Base-by-base conservation (phyloP, 2,329 filamentous ascomycete species). In the Clathrospora elynae region DNA sequence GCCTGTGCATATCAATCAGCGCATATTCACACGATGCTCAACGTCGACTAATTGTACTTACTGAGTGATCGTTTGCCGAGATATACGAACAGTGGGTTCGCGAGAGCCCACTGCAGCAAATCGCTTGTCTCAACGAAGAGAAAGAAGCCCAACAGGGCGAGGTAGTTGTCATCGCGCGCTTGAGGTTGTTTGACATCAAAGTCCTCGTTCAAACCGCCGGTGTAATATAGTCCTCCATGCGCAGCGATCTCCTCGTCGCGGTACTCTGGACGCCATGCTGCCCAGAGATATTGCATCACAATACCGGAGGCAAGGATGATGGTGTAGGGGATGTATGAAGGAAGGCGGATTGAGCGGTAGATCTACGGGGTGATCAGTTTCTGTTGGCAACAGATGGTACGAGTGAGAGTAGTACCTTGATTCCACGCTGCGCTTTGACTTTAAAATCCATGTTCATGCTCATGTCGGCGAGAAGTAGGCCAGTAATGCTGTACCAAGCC, bases 391-490 rank as follows among this genome's bases (percentile, higher is more conserved):
- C 12, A 10, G 32, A 17, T 5, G n/a, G 18, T 11, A 45, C 6
- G 6, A 33, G 12, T 9, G 6, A 13, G 8, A 6, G 12, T 29
- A 18, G 13, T 7, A 37, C 34, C 34, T 24, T 32, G n/a, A 34
- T 22, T 6, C 48, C 49, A 13, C 39, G 46, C n/a, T 43, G 34
- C 9, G 49, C 35, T 29, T 55, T 51, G 28, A 16, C 35, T 30
- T 53, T 62, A 46, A 73, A 67, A 30, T 67, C 52, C 61, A 71
- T 71, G 45, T 71, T 70, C 31, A 68, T 55, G 14, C 66, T 60
- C 20, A 64, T 46, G 31, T 74, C 72, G 6, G 66, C 63, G 14
- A 74, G 46, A 6, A 95, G 55, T 1, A 74, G 58, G 2, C 68
- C 71, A 4, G 67, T 64, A 30, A 73, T 67, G 6, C 65, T 63